These are phyloP conservation scores for Pseudogymnoascus sp. DNA, from an alignment of 2,329 filamentous ascomycete genomes.

Conservation along the genomic window DNA sequence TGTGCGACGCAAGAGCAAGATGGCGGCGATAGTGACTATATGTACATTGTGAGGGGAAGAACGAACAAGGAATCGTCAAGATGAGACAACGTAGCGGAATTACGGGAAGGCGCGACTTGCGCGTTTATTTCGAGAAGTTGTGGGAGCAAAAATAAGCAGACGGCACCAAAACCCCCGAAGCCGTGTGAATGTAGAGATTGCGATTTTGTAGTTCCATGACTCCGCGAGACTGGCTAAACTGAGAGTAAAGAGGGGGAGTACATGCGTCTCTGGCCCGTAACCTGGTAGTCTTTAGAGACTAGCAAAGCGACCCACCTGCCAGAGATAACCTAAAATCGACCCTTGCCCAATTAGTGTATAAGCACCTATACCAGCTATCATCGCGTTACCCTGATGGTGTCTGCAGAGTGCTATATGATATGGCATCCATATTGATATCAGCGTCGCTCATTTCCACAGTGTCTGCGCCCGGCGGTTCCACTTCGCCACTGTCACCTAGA, in stretches of 20 bases:
- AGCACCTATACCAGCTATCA: neutral
- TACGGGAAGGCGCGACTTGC: neutral
- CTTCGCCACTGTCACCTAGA: neutral
- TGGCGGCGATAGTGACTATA: neutral
- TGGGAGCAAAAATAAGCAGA: neutral
- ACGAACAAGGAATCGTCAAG: neutral
- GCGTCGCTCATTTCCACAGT: neutral
- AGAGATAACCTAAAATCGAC: neutral
- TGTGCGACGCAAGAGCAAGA: neutral
- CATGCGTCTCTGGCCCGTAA: neutral
- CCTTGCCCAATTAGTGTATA: neutral
- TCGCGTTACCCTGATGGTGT: neutral
- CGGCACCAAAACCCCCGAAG: neutral
- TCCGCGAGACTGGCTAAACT: neutral
- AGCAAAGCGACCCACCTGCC: neutral
- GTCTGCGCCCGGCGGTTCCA: neutral
- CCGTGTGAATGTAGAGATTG: neutral
- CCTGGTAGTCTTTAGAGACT: neutral
- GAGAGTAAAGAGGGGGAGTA: neutral
- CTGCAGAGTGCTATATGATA: neutral
- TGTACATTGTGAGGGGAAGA: neutral
- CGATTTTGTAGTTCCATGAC: slow-evolving; percentile 1
- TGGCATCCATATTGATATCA: neutral
- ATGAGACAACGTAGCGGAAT: neutral
- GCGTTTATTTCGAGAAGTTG: neutral